Percentiles rank a stretch among this genome's conserved stretches.
phyloP scores from a whole-genome alignment of 495 filamentous ascomycete species.

The Barbatosphaeria neglecta region DNA sequence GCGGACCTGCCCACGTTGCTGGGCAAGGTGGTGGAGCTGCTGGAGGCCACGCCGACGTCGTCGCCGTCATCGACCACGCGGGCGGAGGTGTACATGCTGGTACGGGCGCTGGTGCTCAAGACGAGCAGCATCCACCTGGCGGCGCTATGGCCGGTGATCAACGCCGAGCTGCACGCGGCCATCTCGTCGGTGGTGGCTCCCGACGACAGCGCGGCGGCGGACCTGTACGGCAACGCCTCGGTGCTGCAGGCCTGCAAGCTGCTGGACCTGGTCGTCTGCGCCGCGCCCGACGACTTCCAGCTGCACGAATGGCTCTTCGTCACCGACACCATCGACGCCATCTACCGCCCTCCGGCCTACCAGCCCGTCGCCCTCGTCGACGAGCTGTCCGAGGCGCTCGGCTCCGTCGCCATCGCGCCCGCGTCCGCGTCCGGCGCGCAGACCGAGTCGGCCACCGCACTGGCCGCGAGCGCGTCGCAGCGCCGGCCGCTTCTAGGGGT shows the following conservation, averaged over 20 bases:
- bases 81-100: conserved; percentile 79
- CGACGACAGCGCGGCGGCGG: conserved; percentile 46
- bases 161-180: conserved; percentile 72
- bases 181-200: conserved; percentile 64
- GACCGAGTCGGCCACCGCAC: conserved; percentile 17
- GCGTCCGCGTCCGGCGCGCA: conserved; percentile 3
- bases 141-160: conserved; percentile 80
- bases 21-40: conserved; percentile 78
- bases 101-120: conserved; percentile 68
- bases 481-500: conserved; percentile 35
- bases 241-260: conserved; percentile 88
- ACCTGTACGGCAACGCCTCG: conserved; percentile 61
- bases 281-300: conserved; percentile 91
- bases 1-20: conserved; percentile 58
- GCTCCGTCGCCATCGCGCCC: conserved; percentile 17
- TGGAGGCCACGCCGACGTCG: conserved; percentile 74
- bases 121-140: conserved; percentile 67
- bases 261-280: conserved; percentile 70
- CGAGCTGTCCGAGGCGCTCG: conserved; percentile 71
- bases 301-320: conserved; percentile 93
- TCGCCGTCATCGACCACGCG: conserved; percentile 85
- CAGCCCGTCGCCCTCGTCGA: conserved; percentile 71
- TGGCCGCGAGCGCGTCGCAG: conserved; percentile 10
- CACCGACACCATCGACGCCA: conserved; percentile 91
- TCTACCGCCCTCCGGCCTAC: conserved; percentile 69